Evolutionary conservation across 1,284 basidiomycete genomes (phyloP), one percentile per base, ranked within the genome.

Genomic region (Sutorius eximius): DNA sequence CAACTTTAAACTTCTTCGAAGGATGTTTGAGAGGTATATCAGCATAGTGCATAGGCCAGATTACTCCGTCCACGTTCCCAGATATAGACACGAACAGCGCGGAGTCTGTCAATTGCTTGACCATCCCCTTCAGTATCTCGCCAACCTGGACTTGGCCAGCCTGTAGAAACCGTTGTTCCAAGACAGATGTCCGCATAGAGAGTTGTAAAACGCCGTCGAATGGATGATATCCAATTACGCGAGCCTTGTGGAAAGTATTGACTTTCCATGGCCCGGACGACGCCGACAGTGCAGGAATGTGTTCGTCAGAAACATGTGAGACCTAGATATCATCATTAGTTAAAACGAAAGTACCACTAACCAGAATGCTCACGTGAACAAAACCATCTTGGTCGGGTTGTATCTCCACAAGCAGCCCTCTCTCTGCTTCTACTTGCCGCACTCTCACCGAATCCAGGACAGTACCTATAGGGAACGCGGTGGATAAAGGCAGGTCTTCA

Each of bases 41-140:
- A 32, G 97, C 93, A 71, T 93, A 99, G 73, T 99, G 97, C 60
- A 86, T 81, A 0, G 96, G 95, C 87, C 93, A 98, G 30, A 98
- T 83, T 30, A 98, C 88, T 37, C 92, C 97, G 65, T 98, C 93
- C 33, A 96, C 85, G 57, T 82, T 91, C 9, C 91, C 93, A 15
- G 89, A 86, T 49, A 98, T 79, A 27, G 89, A 86, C 36, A 98
- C 83, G 63, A 97, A 95, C 36, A 98, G 75, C 1, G 83, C 89
- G 45, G 83, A 81, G 54, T 91, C 87, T 1, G 86, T 87, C 40
- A 98, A 78, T 57, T 82, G 86, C 72, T 91, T 93, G 57, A 98
- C 82, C 0, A 86, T 92, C 4, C 90, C 94, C 74, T 89, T 93
- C 60, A 98, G 75, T 12, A 88, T 67, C 67, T 93, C 87, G 16